Percentiles rank a stretch among this genome's conserved stretches.
Conservation (phyloP, 371 early-diverging fungal species). For the Rhizopus microsporus region DNA sequence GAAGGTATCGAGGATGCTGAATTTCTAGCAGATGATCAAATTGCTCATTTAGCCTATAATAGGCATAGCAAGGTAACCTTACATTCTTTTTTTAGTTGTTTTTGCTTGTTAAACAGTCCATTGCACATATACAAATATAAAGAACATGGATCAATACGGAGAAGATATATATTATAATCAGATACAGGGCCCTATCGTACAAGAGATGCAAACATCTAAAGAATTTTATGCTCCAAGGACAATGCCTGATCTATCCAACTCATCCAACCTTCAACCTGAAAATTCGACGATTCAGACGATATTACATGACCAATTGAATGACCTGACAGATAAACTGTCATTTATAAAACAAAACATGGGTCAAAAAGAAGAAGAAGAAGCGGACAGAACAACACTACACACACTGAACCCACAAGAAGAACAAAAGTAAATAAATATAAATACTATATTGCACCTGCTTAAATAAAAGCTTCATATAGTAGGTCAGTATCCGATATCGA, state of each 20-base stretch:
- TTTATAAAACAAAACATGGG: constrained; percentile 38
- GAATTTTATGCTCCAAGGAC: constrained; percentile 36
- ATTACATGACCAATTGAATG: constrained; percentile 22
- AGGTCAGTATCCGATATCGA: constrained; percentile 30
- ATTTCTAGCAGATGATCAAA: constrained; percentile 47
- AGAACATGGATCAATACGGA: constrained; percentile 37
- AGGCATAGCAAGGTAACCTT: constrained; percentile 16
- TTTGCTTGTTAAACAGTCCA: background rate
- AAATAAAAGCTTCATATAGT: constrained; percentile 1
- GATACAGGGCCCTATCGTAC: constrained; percentile 21
- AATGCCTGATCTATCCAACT: constrained; percentile 23
- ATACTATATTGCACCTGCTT: background rate
- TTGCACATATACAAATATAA: background rate
- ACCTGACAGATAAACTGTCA: constrained; percentile 38
- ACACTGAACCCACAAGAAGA: constrained; percentile 15
- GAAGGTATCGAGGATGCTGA: constrained; percentile 38
- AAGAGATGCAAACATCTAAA: constrained; percentile 12
- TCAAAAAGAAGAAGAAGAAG: constrained; percentile 13
- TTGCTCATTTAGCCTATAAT: constrained; percentile 31
- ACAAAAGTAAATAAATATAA: constrained; percentile 19
- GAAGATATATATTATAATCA: constrained; percentile 30
- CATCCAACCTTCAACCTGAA: background rate
- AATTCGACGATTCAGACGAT: constrained; percentile 20
- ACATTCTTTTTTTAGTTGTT: background rate
- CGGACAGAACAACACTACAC: constrained; percentile 28